Conservation (phyloP, 345 rosid genomes). For the Angophora floribunda region DNA sequence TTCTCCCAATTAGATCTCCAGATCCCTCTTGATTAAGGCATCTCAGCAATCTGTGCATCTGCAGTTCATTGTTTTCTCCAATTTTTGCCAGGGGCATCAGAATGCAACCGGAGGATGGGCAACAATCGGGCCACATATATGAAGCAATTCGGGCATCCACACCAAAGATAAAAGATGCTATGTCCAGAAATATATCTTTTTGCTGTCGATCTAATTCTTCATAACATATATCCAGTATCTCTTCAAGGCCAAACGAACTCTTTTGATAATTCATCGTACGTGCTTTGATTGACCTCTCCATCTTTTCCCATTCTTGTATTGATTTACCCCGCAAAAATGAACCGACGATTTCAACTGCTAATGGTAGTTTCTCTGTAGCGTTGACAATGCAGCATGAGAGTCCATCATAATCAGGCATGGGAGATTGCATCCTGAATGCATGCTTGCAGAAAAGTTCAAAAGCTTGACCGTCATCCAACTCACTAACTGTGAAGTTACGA, state of each 20-base stretch:
- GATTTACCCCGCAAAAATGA: not conserved
- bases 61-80: not conserved
- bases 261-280: accelerated
- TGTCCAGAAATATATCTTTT: not conserved
- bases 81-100: not conserved
- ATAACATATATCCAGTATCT: not conserved
- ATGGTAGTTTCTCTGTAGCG: not conserved
- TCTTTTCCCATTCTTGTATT: not conserved
- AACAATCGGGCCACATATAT: not conserved
- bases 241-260: not conserved
- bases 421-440: not conserved
- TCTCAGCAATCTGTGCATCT: not conserved
- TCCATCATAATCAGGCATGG: not conserved
- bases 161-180: not conserved
- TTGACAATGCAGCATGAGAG: not conserved
- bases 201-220: not conserved
- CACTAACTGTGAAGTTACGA: accelerated
- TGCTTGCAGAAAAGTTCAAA: not conserved
- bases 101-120: not conserved
- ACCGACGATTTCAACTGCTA: not conserved
- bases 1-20: no score
- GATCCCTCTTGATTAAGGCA: not conserved
- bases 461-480: not conserved
- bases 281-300: not conserved
- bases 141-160: not conserved